Conservation (phyloP, 345 rosid species). For the Gossypium herbaceum region DNA sequence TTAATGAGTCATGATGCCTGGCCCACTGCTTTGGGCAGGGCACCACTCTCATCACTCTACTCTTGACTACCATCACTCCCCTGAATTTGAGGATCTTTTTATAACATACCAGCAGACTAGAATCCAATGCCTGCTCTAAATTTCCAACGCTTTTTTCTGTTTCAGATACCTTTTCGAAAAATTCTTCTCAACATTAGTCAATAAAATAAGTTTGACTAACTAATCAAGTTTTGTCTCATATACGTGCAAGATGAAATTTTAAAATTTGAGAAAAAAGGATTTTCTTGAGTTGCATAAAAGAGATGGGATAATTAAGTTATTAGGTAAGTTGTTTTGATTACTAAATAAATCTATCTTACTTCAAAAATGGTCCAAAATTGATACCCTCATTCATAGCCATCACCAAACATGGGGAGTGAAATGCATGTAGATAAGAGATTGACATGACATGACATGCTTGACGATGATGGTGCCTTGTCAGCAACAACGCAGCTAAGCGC, state of each 20-base stretch:
- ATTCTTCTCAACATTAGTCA: background rate
- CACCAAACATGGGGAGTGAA: background rate
- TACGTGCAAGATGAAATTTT: too few species aligned
- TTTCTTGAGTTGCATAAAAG: too few species aligned
- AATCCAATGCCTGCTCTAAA: background rate
- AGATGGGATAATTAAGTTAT: too few species aligned
- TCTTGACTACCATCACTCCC: background rate
- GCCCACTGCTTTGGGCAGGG: background rate
- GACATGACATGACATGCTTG: background rate
- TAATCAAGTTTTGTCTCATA: too few species aligned
- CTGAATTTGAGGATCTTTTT: background rate
- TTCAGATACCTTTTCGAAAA: background rate
- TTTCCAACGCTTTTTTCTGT: background rate
- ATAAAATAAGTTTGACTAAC: background rate
- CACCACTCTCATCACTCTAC: background rate
- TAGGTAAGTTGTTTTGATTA: too few species aligned
- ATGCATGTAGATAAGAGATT: constrained; percentile 1
- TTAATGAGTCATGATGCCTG: background rate
- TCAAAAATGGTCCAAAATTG: background rate
- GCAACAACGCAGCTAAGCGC: background rate
- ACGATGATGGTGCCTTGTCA: background rate
- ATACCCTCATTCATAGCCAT: too few species aligned
- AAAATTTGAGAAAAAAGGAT: too few species aligned
- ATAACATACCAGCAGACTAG: background rate
- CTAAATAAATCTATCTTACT: background rate